These are phyloP conservation scores for Clathrus columnatus DNA, from an alignment of 768 basidiomycete genomes.

Conservation along the genomic window DNA sequence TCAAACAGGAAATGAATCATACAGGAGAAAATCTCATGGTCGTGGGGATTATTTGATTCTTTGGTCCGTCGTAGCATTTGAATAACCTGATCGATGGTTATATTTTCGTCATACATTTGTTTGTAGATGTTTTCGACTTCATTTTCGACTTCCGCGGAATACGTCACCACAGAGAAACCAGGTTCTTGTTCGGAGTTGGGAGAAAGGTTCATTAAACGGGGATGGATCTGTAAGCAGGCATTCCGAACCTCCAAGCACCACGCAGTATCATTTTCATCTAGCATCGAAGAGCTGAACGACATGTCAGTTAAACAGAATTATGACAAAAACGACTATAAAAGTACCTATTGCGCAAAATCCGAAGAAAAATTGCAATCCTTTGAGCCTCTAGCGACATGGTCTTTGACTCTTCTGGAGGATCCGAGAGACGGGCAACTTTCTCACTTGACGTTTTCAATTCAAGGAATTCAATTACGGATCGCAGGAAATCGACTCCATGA, in stretches of 20 bases:
- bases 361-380: conserved; percentile 87
- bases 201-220: conserved; percentile 87
- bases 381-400: conserved; percentile 84
- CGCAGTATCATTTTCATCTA: conserved; percentile 72
- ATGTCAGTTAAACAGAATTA: conserved; percentile 8
- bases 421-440: conserved; percentile 64
- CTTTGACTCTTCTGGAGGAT: conserved; percentile 65
- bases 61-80: conserved; percentile 79
- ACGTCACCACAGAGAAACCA: conserved; percentile 82
- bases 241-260: conserved; percentile 89
- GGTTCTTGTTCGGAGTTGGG: conserved; percentile 85
- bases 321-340: conserved; percentile 20
- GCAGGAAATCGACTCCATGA: conserved; percentile 81
- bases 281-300: conserved; percentile 54
- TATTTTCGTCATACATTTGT: conserved; percentile 95
- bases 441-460: conserved; percentile 92
- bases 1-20: conserved; percentile 99
- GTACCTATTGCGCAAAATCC: conserved; percentile 77
- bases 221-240: conserved; percentile 88
- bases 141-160: conserved; percentile 79
- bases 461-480: conserved; percentile 79
- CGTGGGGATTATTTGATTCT: conserved; percentile 68
- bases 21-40: conserved; percentile 98
- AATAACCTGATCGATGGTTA: conserved; percentile 91
- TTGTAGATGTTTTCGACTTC: conserved; percentile 96